Evolutionary conservation across 108 stramenopile species (phyloP).

Genomic region (Nitzschia sp.): DNA sequence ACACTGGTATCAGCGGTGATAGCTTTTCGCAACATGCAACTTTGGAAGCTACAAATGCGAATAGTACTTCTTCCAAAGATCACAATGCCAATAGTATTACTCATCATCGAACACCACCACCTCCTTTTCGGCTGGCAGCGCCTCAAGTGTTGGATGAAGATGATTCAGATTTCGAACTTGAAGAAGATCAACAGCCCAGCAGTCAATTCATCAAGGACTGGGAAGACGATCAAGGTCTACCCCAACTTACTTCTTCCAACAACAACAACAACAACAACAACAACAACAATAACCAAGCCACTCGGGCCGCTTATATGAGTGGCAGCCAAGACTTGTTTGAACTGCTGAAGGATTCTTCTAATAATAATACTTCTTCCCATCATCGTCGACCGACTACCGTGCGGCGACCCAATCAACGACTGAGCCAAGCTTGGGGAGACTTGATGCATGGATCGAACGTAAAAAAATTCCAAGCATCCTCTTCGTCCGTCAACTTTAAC

Average conservation of each 20-base stretch:
- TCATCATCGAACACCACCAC: too few species aligned
- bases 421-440: slow-evolving; percentile 5
- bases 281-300: not conserved
- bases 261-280: not conserved
- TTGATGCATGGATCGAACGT: not conserved
- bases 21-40: too few species aligned
- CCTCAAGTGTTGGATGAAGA: slow-evolving; percentile 7
- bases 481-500: not conserved
- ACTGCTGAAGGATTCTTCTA: not conserved
- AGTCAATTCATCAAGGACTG: not conserved
- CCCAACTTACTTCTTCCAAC: not conserved
- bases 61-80: too few species aligned
- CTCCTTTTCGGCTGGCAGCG: slow-evolving; percentile 1
- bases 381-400: not conserved
- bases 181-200: not conserved
- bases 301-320: not conserved
- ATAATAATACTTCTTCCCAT: not conserved
- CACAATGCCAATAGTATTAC: too few species aligned
- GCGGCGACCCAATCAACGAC: not conserved
- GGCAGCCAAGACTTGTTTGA: not conserved
- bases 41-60: too few species aligned
- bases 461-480: not conserved
- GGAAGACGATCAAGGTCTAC: not conserved
- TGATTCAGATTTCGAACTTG: not conserved
- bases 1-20: too few species aligned